phyloP scores from a whole-genome alignment of 78 protist species.

The Dictyostelium firmibasis region DNA sequence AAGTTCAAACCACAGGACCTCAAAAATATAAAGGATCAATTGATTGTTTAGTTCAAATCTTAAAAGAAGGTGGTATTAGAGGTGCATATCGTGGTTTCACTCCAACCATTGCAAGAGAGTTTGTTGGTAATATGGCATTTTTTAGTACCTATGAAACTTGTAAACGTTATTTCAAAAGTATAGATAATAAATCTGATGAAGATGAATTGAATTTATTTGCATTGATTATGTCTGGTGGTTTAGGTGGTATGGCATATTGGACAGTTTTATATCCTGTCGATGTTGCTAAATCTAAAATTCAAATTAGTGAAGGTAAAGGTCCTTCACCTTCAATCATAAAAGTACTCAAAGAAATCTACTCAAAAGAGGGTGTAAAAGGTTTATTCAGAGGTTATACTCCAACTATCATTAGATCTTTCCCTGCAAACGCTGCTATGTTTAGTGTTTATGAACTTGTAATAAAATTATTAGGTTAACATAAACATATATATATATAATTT shows the following conservation, averaged over 20 bases:
- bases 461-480: conserved; percentile 9
- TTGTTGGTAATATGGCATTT: conserved; percentile 65
- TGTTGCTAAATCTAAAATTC: conserved; percentile 49
- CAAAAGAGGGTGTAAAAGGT: conserved; percentile 20
- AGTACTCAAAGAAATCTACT: neutral
- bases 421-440: conserved; percentile 61
- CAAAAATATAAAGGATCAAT: conserved; percentile 46
- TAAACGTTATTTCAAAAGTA: conserved; percentile 1
- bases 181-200: neutral
- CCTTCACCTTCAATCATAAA: neutral
- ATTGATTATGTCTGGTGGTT: conserved; percentile 44
- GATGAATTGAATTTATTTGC: neutral
- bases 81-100: conserved; percentile 68
- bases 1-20: conserved; percentile 45
- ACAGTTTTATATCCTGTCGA: conserved; percentile 45
- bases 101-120: conserved; percentile 64
- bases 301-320: conserved; percentile 10
- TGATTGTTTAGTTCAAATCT: conserved; percentile 15
- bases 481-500: too few relatives aligned
- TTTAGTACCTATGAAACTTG: conserved; percentile 45
- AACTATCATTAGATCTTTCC: conserved; percentile 40
- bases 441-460: conserved; percentile 36
- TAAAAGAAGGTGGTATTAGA: conserved; percentile 30
- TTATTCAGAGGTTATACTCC: conserved; percentile 35
- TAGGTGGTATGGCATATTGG: conserved; percentile 76